phyloP scores from a whole-genome alignment of 805 yeast genomes.

The Phaffomyces antillensis region DNA sequence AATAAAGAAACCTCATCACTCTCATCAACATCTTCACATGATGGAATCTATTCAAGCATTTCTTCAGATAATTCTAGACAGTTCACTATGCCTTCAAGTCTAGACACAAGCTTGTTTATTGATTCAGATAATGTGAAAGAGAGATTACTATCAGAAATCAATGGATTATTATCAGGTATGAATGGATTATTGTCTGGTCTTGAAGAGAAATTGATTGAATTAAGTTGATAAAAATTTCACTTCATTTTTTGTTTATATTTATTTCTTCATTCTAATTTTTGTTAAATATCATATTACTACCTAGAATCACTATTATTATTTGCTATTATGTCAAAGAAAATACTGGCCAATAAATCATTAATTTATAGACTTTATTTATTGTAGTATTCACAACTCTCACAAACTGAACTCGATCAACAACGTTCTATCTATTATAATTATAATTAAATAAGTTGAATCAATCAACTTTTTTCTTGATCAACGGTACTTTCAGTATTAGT shows the following conservation, averaged over 20 bases:
- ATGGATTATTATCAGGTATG: slow-evolving; percentile 16
- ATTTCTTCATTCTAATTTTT: not conserved
- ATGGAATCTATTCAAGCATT: slow-evolving; percentile 1
- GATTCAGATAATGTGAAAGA: slow-evolving; percentile 19
- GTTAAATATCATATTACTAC: too few relatives aligned
- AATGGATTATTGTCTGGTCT: slow-evolving; percentile 22
- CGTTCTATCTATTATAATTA: not conserved
- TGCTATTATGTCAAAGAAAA: too few relatives aligned
- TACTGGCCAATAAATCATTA: too few relatives aligned
- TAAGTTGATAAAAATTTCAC: not conserved
- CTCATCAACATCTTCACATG: slow-evolving; percentile 11
- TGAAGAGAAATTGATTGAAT: slow-evolving; percentile 23
- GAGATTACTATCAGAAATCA: slow-evolving; percentile 22
- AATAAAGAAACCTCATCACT: slow-evolving; percentile 5
- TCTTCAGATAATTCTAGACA: not conserved
- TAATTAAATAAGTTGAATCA: not conserved
- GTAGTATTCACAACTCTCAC: too few relatives aligned
- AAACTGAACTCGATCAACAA: not conserved
- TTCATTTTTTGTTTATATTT: not conserved
- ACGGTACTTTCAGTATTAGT: not conserved
- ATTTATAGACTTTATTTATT: too few relatives aligned
- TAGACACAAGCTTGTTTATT: slow-evolving; percentile 18
- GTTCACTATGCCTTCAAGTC: slow-evolving; percentile 3
- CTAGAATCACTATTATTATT: too few relatives aligned
- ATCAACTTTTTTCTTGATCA: not conserved